phyloP scores from a whole-genome alignment of 352 stramenopile species.

The Pelagophyceae sp. region DNA sequence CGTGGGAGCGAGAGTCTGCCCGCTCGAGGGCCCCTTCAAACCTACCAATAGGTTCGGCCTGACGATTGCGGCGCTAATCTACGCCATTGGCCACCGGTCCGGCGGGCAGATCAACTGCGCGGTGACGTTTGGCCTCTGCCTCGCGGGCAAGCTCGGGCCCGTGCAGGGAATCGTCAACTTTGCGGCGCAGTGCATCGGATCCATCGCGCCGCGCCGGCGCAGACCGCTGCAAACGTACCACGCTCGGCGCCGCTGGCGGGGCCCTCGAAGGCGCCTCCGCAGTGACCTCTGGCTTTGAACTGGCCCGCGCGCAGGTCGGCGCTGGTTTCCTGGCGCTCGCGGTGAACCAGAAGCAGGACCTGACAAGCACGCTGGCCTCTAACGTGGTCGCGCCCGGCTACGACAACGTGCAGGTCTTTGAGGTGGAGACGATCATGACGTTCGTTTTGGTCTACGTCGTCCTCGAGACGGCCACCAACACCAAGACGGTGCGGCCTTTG shows the following conservation, averaged over 20 bases:
- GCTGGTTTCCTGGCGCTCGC: neutral
- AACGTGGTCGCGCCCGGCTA: neutral
- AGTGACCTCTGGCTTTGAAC: no score
- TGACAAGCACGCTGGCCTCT: neutral
- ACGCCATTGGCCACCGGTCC: conserved; percentile 36
- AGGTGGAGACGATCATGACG: neutral
- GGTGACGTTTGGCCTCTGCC: conserved; percentile 30
- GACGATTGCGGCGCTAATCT: conserved; percentile 42
- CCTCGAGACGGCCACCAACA: neutral
- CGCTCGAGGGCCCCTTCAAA: no score
- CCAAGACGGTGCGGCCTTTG: no score
- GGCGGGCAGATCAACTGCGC: conserved; percentile 51
- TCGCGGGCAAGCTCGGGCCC: neutral
- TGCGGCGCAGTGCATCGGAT: neutral
- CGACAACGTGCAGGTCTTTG: neutral
- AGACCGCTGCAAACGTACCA: no score
- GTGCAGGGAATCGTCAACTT: conserved; percentile 4
- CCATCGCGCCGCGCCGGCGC: no score
- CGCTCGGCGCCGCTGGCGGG: no score
- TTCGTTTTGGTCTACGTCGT: conserved; percentile 4
- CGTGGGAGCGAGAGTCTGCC: no score
- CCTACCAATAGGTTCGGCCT: no score
- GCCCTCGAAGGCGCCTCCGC: no score
- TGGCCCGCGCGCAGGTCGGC: no score
- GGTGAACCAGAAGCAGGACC: neutral